These are phyloP conservation scores for Diaporthe citrichinensis DNA, from an alignment of 2,329 filamentous ascomycete genomes.

Conservation along the genomic window DNA sequence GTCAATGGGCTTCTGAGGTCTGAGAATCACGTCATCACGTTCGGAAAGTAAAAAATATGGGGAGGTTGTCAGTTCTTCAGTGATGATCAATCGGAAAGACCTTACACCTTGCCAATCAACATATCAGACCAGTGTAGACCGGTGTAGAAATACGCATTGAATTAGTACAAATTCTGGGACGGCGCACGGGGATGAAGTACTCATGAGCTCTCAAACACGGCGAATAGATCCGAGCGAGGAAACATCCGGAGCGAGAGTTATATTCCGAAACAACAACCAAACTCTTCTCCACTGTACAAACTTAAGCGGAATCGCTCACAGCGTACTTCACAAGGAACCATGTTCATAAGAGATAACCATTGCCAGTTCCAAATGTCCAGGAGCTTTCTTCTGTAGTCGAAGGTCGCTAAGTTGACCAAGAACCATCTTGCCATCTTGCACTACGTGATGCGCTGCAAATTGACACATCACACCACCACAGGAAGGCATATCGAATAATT, in stretches of 20 bases:
- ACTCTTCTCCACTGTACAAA: not conserved
- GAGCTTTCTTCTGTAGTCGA: not conserved
- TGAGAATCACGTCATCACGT: too few relatives aligned
- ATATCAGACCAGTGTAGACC: not conserved
- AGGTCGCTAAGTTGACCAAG: not conserved
- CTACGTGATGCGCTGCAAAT: not conserved
- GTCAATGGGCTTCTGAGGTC: too few relatives aligned
- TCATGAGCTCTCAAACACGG: not conserved
- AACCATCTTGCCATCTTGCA: fast-evolving
- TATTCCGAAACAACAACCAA: not conserved
- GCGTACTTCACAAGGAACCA: not conserved
- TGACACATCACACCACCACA: fast-evolving
- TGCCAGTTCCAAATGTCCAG: not conserved
- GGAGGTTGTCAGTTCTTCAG: too few relatives aligned
- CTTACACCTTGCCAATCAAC: not conserved
- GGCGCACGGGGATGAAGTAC: not conserved
- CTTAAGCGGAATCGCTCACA: not conserved
- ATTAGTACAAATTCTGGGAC: not conserved
- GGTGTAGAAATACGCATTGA: not conserved
- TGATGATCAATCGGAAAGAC: not conserved
- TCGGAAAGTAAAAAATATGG: too few relatives aligned
- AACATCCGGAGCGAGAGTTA: not conserved
- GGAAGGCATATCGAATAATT: not conserved
- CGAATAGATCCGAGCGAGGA: not conserved
- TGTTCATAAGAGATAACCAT: not conserved